Conservation (phyloP, 352 stramenopile genomes). For the Plasmopara viticola region DNA sequence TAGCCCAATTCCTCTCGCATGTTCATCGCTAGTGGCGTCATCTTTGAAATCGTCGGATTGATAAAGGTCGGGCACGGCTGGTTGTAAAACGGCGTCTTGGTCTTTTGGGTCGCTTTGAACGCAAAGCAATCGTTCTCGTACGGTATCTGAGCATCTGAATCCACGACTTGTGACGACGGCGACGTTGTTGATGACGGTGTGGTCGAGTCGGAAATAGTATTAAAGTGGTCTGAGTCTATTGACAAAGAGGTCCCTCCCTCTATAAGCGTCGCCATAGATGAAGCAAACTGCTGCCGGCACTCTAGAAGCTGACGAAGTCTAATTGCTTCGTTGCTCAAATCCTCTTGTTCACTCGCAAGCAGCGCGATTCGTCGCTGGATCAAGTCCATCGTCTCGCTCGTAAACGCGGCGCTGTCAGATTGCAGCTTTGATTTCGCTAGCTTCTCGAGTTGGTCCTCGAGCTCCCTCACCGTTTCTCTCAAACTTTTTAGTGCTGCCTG, state of each 20-base stretch:
- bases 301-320: constrained; percentile 38
- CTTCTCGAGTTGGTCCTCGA: constrained; percentile 43
- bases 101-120: constrained; percentile 14
- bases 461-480: constrained; percentile 41
- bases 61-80: constrained; percentile 28
- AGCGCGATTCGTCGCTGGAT: constrained; percentile 33
- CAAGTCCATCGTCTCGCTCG: constrained; percentile 6
- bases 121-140: constrained; percentile 30
- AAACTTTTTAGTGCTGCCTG: constrained; percentile 48
- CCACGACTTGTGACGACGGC: constrained; percentile 9
- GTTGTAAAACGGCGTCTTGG: constrained; percentile 22
- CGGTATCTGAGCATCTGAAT: constrained; percentile 8
- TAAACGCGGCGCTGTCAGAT: not conserved
- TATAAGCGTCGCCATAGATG: constrained; percentile 24
- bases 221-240: constrained; percentile 26
- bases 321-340: constrained; percentile 36
- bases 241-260: constrained; percentile 13
- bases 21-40: constrained; percentile 22
- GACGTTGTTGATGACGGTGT: constrained; percentile 14
- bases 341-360: constrained; percentile 33
- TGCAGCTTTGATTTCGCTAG: constrained; percentile 27
- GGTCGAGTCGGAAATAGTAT: too few species aligned
- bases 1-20: constrained; percentile 46
- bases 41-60: constrained; percentile 15
- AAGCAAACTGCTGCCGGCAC: constrained; percentile 36